Evolutionary conservation across 352 stramenopile species (phyloP), one percentile per base, ranked within the genome.

Genomic region (Phytophthora syringae): DNA sequence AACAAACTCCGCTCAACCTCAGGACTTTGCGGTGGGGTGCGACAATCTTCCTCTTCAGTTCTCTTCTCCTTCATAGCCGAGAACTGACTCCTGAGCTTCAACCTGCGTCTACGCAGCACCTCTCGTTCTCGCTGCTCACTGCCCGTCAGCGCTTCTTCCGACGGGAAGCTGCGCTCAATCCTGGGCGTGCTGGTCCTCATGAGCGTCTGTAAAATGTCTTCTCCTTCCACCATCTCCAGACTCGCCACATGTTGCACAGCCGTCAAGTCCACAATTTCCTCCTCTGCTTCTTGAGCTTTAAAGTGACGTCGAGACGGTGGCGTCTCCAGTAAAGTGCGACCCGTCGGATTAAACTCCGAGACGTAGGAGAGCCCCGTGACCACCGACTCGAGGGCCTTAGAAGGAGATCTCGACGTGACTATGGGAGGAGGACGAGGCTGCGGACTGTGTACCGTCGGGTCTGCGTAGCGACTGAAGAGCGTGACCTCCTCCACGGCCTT

Each of bases 181-280:
- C 84, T 66, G 9, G 81, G 81, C 3, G 79, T 89, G 5, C 60
- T 77, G 11, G 61, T 60, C 27, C 48, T 52, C 66, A 89, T 60
- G 36, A 93, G 64, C 28, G 74, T 70, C 15, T 82, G 55, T 7
- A 90, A 32, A 44, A 93, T 93, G 27, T 72, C 80, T 22, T 80
- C 70, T n/a, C 84, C 84, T 44, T 93, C 84, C 10, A 93, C 72
- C 6, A 77, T 88, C 62, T 90, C 84, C 0, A 90, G 60, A 1
- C 49, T 45, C 1, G 68, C 67, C 9, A 84, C 70, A 12, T 84
- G 68, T 15, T 52, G 37, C 16, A 86, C 60, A 7, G 62, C 45
- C 12, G 72, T 60, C 25, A 90, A 57, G 48, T 90, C 77, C n/a
- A 89, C 72, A 16, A 85, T 68, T 2, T 56, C 75, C 24, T 83